phyloP scores from a whole-genome alignment of 1,284 basidiomycete genomes.

The Heterobasidion parviporum region DNA sequence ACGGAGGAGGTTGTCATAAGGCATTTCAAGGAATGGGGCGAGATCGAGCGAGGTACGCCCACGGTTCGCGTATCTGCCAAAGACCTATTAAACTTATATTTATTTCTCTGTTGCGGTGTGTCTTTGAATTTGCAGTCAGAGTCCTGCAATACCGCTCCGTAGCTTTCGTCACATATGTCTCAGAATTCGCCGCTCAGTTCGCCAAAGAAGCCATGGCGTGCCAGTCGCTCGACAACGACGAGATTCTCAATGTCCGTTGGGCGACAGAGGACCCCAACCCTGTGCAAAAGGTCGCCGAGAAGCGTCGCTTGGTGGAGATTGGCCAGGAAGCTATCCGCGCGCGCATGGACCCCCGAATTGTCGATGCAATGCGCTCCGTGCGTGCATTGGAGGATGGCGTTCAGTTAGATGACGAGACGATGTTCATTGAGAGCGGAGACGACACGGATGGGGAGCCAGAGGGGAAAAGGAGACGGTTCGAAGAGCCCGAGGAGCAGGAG shows the following conservation, averaged over 20 bases:
- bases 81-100: not conserved
- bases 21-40: slow-evolving; percentile 98
- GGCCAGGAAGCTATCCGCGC: slow-evolving; percentile 81
- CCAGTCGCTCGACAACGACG: slow-evolving; percentile 95
- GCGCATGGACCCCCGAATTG: slow-evolving; percentile 75
- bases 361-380: slow-evolving; percentile 79
- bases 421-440: slow-evolving; percentile 19
- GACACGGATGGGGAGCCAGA: slow-evolving; percentile 18
- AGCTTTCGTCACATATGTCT: slow-evolving; percentile 93
- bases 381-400: slow-evolving; percentile 82
- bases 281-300: slow-evolving; percentile 77
- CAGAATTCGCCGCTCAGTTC: slow-evolving; percentile 86
- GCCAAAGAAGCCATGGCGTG: slow-evolving; percentile 99
- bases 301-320: slow-evolving; percentile 70
- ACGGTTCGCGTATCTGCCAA: not conserved
- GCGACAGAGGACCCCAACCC: slow-evolving; percentile 97
- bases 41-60: slow-evolving; percentile 82
- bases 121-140: slow-evolving; percentile 49
- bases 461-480: slow-evolving; percentile 20
- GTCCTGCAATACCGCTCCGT: slow-evolving; percentile 92
- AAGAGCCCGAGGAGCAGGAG: slow-evolving; percentile 23
- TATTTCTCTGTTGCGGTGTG: not conserved
- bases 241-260: slow-evolving; percentile 97
- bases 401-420: slow-evolving; percentile 30
- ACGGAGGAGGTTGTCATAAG: slow-evolving; percentile 84